These are phyloP conservation scores for Acacia concinna DNA, from an alignment of 331 rosid species.

Conservation along the genomic window DNA sequence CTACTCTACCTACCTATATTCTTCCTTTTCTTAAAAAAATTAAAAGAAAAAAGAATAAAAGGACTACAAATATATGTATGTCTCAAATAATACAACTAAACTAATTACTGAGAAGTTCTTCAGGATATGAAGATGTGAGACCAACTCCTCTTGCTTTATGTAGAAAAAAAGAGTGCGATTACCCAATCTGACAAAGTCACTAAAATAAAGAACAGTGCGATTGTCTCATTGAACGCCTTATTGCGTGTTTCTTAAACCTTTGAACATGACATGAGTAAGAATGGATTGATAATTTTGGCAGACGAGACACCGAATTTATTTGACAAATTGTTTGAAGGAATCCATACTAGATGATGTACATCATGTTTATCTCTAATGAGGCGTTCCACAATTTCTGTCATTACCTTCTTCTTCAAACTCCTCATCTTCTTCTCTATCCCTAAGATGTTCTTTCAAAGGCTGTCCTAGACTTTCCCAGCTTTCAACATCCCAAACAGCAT, in stretches of 20 bases:
- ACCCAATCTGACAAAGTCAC: too few species aligned
- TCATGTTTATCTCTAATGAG: neutral
- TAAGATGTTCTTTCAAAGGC: slow-evolving; percentile 72
- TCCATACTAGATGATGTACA: neutral
- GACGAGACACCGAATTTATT: neutral
- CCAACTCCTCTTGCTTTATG: too few species aligned
- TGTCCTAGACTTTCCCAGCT: slow-evolving; percentile 67
- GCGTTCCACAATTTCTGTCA: neutral
- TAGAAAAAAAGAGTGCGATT: too few species aligned
- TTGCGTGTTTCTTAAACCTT: neutral
- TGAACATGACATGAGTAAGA: neutral
- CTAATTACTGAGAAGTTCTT: too few species aligned
- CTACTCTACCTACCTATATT: too few species aligned
- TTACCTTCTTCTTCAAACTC: slow-evolving; percentile 25
- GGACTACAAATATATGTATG: too few species aligned
- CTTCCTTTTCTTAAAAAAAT: too few species aligned
- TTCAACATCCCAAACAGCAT: slow-evolving; percentile 66
- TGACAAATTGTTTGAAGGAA: neutral
- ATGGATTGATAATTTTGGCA: neutral
- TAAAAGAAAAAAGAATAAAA: too few species aligned
- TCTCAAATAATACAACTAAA: too few species aligned
- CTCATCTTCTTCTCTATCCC: slow-evolving; percentile 66
- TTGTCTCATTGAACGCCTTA: neutral
- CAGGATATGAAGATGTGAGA: too few species aligned
- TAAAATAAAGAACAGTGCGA: too few species aligned